Evolutionary conservation across 805 yeast genomes (phyloP).

Genomic region (Ogataea sp.): DNA sequence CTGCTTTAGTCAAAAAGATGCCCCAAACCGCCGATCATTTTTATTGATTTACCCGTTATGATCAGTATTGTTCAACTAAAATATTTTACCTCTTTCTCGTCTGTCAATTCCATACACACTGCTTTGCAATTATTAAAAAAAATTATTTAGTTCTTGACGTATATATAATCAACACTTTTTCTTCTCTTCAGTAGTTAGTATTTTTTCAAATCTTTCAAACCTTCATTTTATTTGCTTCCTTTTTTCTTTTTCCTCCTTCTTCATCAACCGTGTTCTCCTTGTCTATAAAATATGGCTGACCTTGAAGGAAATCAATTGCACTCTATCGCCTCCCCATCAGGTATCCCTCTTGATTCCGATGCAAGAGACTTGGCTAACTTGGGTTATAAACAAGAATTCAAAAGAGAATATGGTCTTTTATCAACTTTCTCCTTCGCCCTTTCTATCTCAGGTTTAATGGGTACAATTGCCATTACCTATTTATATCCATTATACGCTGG

Average conservation of each 20-base stretch:
- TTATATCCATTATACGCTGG: slow-evolving; percentile 40
- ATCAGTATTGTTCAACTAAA: too few species aligned
- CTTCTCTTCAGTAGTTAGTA: too few species aligned
- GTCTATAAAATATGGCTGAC: slow-evolving; percentile 7
- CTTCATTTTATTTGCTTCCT: neutral
- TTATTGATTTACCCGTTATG: too few species aligned
- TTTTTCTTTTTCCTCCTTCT: neutral
- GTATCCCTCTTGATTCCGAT: slow-evolving; percentile 20
- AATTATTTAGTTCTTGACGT: too few species aligned
- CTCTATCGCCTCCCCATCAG: slow-evolving; percentile 12
- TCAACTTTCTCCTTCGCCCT: slow-evolving; percentile 60
- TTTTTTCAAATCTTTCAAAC: too few species aligned
- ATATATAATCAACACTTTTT: too few species aligned
- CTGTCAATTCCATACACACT: too few species aligned
- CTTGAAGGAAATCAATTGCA: slow-evolving; percentile 12
- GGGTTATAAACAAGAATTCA: slow-evolving; percentile 58
- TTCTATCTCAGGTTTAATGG: slow-evolving; percentile 57
- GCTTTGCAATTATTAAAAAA: too few species aligned
- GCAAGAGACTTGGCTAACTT: slow-evolving; percentile 29
- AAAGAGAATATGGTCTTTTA: slow-evolving; percentile 47
- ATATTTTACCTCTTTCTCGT: too few species aligned
- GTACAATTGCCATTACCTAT: slow-evolving; percentile 50
- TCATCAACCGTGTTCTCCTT: neutral
- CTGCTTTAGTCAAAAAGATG: neutral
- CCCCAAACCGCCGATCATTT: neutral